A percentile compares a stretch with the other conserved stretches of the same genome.
Evolutionary conservation across 1,139 yeast genomes (phyloP).

Genomic region (Pichia sp.): DNA sequence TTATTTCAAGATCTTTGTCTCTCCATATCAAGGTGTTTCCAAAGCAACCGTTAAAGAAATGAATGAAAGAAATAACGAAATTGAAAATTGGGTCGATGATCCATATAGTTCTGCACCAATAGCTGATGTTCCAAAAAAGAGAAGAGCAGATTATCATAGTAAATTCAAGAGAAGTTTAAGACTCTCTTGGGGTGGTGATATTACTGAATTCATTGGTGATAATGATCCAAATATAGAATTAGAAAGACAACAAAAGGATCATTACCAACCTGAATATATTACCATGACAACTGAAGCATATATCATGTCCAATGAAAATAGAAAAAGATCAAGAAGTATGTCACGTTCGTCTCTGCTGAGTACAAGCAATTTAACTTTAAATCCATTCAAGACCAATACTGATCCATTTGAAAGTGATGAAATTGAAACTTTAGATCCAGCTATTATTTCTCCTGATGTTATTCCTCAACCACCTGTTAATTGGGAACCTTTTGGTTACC

Average conservation of each 20-base stretch:
- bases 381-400: constrained; percentile 27
- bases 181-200: constrained; percentile 41
- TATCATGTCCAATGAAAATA: constrained; percentile 20
- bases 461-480: constrained; percentile 88
- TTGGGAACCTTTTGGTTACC: constrained; percentile 85
- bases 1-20: constrained; percentile 81
- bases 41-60: constrained; percentile 44
- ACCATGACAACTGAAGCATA: constrained; percentile 61
- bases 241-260: constrained; percentile 18
- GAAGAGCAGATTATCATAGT: constrained; percentile 51
- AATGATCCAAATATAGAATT: constrained; percentile 32
- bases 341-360: constrained; percentile 14
- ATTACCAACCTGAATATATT: constrained; percentile 46
- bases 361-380: constrained; percentile 18
- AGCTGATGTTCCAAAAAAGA: constrained; percentile 48
- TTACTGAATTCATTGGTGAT: constrained; percentile 42
- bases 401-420: constrained; percentile 41
- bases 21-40: constrained; percentile 79
- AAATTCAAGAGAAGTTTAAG: constrained; percentile 39
- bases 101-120: constrained; percentile 59
- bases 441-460: constrained; percentile 68
- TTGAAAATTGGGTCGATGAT: constrained; percentile 53
- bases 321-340: constrained; percentile 15
- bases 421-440: constrained; percentile 59
- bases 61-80: constrained; percentile 47